These are phyloP conservation scores for Axilococcus clingmanii DNA, from an alignment of 139 green algal genomes.

Conservation along the genomic window DNA sequence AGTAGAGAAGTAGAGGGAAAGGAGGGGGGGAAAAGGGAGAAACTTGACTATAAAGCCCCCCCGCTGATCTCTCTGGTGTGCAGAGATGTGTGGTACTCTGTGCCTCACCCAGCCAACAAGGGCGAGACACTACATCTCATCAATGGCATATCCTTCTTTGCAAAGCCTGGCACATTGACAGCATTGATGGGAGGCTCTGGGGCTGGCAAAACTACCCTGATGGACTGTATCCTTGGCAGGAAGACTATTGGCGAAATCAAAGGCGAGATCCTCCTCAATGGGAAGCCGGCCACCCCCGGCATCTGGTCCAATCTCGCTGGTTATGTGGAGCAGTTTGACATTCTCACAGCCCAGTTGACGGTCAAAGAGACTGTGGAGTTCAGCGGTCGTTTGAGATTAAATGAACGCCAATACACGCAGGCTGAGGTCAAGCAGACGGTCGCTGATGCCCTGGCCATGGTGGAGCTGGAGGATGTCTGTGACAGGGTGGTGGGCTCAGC, in stretches of 20 bases:
- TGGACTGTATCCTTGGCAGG: conserved; percentile 62
- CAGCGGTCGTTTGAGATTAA: conserved; percentile 50
- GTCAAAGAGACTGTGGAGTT: conserved; percentile 56
- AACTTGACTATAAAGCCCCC: conserved; percentile 36
- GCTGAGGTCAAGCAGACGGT: conserved; percentile 26
- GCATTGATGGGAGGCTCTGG: conserved; percentile 61
- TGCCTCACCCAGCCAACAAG: conserved; percentile 44
- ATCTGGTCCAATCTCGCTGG: conserved; percentile 55
- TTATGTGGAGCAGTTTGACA: conserved; percentile 39
- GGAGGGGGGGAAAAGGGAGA: not conserved
- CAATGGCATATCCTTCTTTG: conserved; percentile 47
- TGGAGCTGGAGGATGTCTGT: conserved; percentile 48
- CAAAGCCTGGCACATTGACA: conserved; percentile 29
- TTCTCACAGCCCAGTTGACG: conserved; percentile 35
- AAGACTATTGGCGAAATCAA: conserved; percentile 65
- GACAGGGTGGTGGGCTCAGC: conserved; percentile 34
- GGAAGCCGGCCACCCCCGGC: conserved; percentile 50
- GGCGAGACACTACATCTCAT: conserved; percentile 35
- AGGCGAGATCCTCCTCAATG: conserved; percentile 53
- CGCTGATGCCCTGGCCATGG: conserved; percentile 56
- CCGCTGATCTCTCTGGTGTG: conserved; percentile 56
- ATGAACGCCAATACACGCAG: not conserved
- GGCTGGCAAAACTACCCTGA: conserved; percentile 65
- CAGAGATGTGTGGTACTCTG: conserved; percentile 49
- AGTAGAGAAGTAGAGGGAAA: not conserved